Evolutionary conservation across 805 yeast genomes (phyloP), one percentile per base, ranked within the genome.

Genomic region (Yarrowia keelungensis): DNA sequence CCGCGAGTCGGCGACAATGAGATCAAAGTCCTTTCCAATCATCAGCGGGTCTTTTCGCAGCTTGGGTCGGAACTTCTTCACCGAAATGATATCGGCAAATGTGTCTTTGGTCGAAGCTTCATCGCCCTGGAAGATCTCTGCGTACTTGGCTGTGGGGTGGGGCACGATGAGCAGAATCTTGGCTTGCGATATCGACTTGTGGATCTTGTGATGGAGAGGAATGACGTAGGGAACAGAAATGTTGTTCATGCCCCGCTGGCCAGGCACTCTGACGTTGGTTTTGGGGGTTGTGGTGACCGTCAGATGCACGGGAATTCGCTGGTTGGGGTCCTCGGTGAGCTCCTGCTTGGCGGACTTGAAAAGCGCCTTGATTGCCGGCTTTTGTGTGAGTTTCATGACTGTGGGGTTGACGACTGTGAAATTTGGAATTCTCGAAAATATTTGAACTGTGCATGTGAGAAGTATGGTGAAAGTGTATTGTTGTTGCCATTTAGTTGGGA

Each of bases 1-100:
- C 70, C 95, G 80, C 66, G 87, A 85, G 76, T 91, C 97, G 5
- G 89, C 87, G 10, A 91, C 79, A 2, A 91, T 81, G 36, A 88
- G 73, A 73, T 91, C 97, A 54, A 69, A 69, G 19, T 47, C 61
- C n/a, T 70, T 49, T 8, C 56, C 56, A 74, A 83, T 87, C 47
- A 88, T 90, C 69, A 84, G 83, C 0, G 87, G 72, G 59, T 82
- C 84, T 61, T 80, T 81, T 16, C 75, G 74, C 10, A 83, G 76
- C 22, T 85, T 75, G 32, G 83, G 77, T 73, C 83, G 86, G 69
- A 89, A 76, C 71, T 84, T 87, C 71, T 85, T 86, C 59, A 88
- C 79, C 14, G 91, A 83, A 19, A 86, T 79, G 32, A 91, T 85
- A 38, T 86, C 86, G 53, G 84, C 83, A 76, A 90, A 89, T 46